Evolutionary conservation across 352 stramenopile genomes (phyloP), one percentile per base, ranked within the genome.

Genomic region (Pythium biforme): DNA sequence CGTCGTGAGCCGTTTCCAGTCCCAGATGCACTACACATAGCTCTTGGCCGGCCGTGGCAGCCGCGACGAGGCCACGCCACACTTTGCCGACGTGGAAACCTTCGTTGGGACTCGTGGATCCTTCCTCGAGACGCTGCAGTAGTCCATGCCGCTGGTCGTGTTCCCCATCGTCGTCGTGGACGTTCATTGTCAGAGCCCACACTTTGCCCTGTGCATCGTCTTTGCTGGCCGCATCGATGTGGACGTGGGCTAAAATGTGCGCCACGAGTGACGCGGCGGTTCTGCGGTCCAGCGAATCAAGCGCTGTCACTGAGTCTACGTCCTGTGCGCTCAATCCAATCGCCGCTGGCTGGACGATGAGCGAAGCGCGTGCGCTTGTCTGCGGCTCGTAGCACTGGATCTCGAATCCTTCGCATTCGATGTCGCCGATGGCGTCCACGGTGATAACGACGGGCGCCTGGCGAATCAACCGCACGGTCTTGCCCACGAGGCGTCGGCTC

Each of bases 331-430:
- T 19, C 6, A 72, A 20, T 22, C 70, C 73, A 8, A 81, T 45
- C 19, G 72, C 22, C 4, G 65, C 23, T 19, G 31, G 59, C 15
- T 33, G 26, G 1, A 83, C 17, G 8, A 41, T 29, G 1, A 86
- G 6, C 3, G 63, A 39, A n/a, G 47, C 65, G 8, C 61, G 45
- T 3, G 69, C 59, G 23, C 81, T 88, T 12, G 53, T 76, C n/a
- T 72, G 59, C 19, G 81, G 74, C 10, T 84, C 72, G 54, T 90
- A 88, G 27, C 80, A 73, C 5, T 69, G 49, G 11, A 83, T 50
- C 10, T 62, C 55, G 1, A 77, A 39, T 0, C 39, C 54, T 15
- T 59, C 64, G 9, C 52, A 49, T 17, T 50, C 29, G 3, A 22
- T 57, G 8, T 61, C 20, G 1, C 68, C 25, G 6, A 59, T 31